These are phyloP conservation scores for Cajanus cajan DNA, from an alignment of 306 rosid genomes.

Conservation along the genomic window DNA sequence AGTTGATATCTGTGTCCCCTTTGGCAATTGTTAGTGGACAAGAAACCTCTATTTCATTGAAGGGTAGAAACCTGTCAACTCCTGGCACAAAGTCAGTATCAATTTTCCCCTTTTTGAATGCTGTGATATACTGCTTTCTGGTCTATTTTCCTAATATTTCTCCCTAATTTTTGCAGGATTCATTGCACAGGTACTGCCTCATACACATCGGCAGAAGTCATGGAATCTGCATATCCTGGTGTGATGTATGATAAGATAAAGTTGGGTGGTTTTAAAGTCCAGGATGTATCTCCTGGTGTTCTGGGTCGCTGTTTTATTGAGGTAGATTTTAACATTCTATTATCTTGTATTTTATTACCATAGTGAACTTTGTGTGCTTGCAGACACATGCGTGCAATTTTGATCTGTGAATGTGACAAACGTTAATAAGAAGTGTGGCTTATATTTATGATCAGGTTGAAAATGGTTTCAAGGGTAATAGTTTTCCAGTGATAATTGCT, in stretches of 20 bases:
- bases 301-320: constrained; percentile 89
- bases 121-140: constrained; percentile 11
- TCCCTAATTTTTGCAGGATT: constrained; percentile 54
- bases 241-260: constrained; percentile 57
- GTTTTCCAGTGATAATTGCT: constrained; percentile 88
- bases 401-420: not conserved
- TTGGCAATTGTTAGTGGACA: constrained; percentile 80
- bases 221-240: constrained; percentile 46
- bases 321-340: constrained; percentile 42
- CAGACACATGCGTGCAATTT: not conserved
- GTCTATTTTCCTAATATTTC: constrained; percentile 7
- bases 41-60: constrained; percentile 63
- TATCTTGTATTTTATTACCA: not conserved
- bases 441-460: constrained; percentile 64
- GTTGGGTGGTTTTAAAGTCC: constrained; percentile 56
- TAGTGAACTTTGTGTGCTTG: not conserved
- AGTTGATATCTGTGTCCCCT: constrained; percentile 79
- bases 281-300: constrained; percentile 52
- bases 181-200: constrained; percentile 74
- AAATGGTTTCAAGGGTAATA: constrained; percentile 78
- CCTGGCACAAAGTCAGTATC: constrained; percentile 73
- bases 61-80: constrained; percentile 75
- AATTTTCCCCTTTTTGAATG: constrained; percentile 10
- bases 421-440: not conserved
- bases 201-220: constrained; percentile 61